These are phyloP conservation scores for Fusarium sp. DNA, from an alignment of 2,329 filamentous ascomycete species.

Conservation along the genomic window DNA sequence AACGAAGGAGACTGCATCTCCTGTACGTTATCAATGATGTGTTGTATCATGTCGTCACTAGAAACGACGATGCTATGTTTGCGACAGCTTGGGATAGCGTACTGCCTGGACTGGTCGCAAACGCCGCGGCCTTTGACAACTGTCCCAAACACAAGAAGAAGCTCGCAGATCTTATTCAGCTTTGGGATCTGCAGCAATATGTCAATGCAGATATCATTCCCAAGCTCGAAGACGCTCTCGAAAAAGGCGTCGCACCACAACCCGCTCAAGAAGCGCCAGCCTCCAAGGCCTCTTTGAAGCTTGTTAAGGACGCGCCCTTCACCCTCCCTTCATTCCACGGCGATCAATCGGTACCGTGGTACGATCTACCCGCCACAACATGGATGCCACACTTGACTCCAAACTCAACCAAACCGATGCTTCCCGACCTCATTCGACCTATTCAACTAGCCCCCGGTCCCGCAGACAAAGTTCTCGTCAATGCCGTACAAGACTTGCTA, in stretches of 20 bases:
- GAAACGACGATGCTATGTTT: conserved; percentile 67
- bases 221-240: conserved; percentile 72
- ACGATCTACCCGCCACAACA: conserved; percentile 86
- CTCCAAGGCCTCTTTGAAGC: conserved; percentile 52
- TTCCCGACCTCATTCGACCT: conserved; percentile 78
- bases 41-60: conserved; percentile 76
- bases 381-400: conserved; percentile 85
- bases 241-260: conserved; percentile 55
- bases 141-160: conserved; percentile 77
- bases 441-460: conserved; percentile 79
- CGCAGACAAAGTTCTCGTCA: conserved; percentile 75
- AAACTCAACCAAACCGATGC: conserved; percentile 82
- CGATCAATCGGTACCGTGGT: conserved; percentile 80
- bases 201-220: conserved; percentile 69
- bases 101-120: conserved; percentile 74
- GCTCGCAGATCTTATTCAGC: conserved; percentile 72
- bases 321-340: conserved; percentile 84
- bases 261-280: conserved; percentile 39
- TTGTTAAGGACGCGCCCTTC: conserved; percentile 74
- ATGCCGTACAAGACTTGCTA: conserved; percentile 79
- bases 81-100: conserved; percentile 70
- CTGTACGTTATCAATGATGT: conserved; percentile 86
- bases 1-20: conserved; percentile 80
- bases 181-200: conserved; percentile 80
- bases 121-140: conserved; percentile 70